Conservation (phyloP, 176 grass and related monocot genomes). For the Phragmites australis region DNA sequence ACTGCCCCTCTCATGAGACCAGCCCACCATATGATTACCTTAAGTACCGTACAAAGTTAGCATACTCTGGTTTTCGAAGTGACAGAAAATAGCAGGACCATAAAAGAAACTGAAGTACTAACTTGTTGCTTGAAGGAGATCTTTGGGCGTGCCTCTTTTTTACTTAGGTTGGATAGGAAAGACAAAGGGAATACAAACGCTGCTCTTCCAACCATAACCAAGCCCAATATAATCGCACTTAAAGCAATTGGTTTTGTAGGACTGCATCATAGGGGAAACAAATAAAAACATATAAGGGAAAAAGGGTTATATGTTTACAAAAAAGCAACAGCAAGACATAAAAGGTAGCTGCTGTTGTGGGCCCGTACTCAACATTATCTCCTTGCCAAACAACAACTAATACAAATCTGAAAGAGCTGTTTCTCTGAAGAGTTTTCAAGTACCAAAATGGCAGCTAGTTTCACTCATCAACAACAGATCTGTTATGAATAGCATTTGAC, state of each 20-base stretch:
- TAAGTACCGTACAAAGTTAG: constrained; percentile 33
- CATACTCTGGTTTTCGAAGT: constrained; percentile 6
- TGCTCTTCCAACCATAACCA: constrained; percentile 91
- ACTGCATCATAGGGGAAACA: constrained; percentile 52
- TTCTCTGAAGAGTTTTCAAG: neutral
- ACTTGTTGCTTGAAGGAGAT: constrained; percentile 91
- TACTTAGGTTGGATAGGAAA: constrained; percentile 75
- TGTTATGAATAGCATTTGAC: too few relatives aligned
- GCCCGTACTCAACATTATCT: neutral
- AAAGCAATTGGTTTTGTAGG: constrained; percentile 79
- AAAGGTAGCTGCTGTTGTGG: neutral
- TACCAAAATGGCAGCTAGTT: neutral
- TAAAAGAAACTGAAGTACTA: constrained; percentile 32
- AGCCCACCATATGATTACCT: constrained; percentile 95
- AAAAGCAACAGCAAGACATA: constrained; percentile 27
- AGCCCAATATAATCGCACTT: constrained; percentile 76
- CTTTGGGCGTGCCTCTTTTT: constrained; percentile 59
- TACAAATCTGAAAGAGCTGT: constrained; percentile 19
- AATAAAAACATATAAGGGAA: neutral
- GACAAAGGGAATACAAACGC: constrained; percentile 89
- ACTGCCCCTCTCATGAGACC: constrained; percentile 99
- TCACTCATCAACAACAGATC: neutral
- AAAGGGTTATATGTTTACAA: neutral
- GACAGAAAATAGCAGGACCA: constrained; percentile 10
- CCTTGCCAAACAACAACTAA: constrained; percentile 20